Base-by-base conservation (phyloP, 2,329 filamentous ascomycete species). In the Onygenales sp. region DNA sequence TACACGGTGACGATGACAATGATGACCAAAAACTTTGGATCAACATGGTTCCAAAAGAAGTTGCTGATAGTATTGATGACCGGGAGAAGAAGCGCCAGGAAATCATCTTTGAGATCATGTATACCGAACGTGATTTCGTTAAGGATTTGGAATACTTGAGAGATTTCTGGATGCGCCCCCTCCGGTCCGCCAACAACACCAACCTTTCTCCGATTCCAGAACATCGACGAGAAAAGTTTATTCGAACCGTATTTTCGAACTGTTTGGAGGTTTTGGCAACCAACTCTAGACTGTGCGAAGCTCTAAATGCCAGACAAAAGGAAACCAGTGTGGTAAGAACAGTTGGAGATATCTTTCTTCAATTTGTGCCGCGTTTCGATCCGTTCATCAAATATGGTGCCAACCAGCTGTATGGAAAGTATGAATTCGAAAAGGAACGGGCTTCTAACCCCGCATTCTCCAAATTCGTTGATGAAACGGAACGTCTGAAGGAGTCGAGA, bases 11-110 rank as follows among this genome's bases (percentile, higher is more conserved):
- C 58, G 87, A 91, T 55, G 86, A 93, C 63, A 89, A 86, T 35
- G 90, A 96, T 65, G 91, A 97, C 69, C 93, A 97, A 74, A 97
- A 97, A 71, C 80, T 98, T 39, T 98, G 93, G 93, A 98, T 98
- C 71, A 97, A 97, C 69, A 95, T 91, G 11, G 93, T 98, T 38
- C 89, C 91, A 0, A 93, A 95, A 69, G 93, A 97, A 68, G 78
- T 98, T 54, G 90, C 91, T 0, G 91, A 97, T 61, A 88, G 85
- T 65, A 85, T 96, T 33, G 84, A 84, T 49, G 93, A 98, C 61
- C 83, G 82, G 60, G 93, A 98, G 70, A 94, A 95, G 83, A 97
- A 97, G 75, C 83, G 93, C 44, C 93, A 98, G 68, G 93, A 98
- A 67, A 88, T 98, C 61, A 96, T 98, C 56, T 96, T 92, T 5